Conservation (phyloP, 2,329 filamentous ascomycete species). For the Lachnellula suecica region DNA sequence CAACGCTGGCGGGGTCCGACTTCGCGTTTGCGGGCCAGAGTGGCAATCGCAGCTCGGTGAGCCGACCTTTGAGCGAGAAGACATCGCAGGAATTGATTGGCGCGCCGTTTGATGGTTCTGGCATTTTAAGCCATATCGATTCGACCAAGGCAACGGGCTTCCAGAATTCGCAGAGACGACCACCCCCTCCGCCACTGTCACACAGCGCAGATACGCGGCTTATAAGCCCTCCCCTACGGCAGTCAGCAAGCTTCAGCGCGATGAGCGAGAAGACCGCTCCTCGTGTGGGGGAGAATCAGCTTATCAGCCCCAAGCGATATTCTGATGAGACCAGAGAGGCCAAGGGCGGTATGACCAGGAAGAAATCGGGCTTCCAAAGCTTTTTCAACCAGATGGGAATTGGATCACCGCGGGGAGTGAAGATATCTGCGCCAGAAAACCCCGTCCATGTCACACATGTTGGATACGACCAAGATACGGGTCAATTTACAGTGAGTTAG, state of each 20-base stretch:
- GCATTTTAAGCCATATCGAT: constrained; percentile 61
- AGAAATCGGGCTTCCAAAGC: constrained; percentile 86
- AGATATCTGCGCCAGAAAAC: constrained; percentile 97
- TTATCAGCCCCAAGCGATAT: constrained; percentile 66
- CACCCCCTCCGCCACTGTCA: constrained; percentile 44
- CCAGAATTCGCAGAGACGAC: constrained; percentile 37
- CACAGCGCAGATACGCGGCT: constrained; percentile 53
- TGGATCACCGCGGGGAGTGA: constrained; percentile 82
- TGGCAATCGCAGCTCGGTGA: constrained; percentile 35
- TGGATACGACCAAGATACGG: constrained; percentile 93
- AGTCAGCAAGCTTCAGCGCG: constrained; percentile 64
- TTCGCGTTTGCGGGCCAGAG: constrained; percentile 20
- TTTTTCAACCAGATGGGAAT: constrained; percentile 80
- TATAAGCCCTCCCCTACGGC: constrained; percentile 57
- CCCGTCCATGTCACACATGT: constrained; percentile 98
- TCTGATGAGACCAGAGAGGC: constrained; percentile 74
- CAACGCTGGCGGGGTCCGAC: constrained; percentile 27
- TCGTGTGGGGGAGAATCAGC: constrained; percentile 41
- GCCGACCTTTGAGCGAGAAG: constrained; percentile 43
- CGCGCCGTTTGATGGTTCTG: constrained; percentile 63
- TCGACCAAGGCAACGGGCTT: constrained; percentile 35
- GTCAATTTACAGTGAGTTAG: constrained; percentile 79
- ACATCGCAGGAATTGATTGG: constrained; percentile 61
- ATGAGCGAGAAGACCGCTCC: constrained; percentile 49
- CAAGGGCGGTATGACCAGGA: constrained; percentile 63